These are phyloP conservation scores for Themeda triandra DNA, from an alignment of 176 grass and related monocot species.

Conservation along the genomic window DNA sequence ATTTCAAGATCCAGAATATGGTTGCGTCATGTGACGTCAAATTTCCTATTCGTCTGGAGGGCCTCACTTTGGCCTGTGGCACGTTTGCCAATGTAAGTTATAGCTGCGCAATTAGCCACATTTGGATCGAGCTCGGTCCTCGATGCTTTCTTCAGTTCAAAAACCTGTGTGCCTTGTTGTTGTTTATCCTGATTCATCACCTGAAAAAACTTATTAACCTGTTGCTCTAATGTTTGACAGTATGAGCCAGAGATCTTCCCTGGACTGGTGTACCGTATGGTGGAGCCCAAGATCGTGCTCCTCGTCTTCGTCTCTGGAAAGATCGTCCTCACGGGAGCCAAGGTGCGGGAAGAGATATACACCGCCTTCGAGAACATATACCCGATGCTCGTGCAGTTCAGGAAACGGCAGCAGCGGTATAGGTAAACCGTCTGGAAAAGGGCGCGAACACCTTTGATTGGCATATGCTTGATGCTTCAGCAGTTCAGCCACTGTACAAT, in stretches of 20 bases:
- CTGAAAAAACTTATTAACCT: conserved; percentile 1
- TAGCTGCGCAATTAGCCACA: background rate
- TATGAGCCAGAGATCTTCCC: conserved; percentile 80
- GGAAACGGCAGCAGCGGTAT: conserved; percentile 36
- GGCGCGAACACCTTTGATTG: background rate
- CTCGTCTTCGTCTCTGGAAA: conserved; percentile 79
- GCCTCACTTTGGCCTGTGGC: conserved; percentile 52
- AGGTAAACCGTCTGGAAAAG: conserved; percentile 22
- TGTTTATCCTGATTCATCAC: background rate
- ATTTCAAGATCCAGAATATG: conserved; percentile 96
- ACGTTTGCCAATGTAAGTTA: conserved; percentile 67
- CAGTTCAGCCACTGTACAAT: conserved; percentile 6
- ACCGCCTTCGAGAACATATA: conserved; percentile 74
- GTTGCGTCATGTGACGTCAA: conserved; percentile 84
- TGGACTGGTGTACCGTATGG: conserved; percentile 75
- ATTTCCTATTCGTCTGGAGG: conserved; percentile 81
- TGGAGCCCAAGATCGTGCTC: conserved; percentile 62
- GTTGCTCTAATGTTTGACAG: conserved; percentile 28
- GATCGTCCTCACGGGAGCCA: conserved; percentile 73
- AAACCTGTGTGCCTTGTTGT: background rate
- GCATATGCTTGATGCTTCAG: background rate
- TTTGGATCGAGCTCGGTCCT: background rate
- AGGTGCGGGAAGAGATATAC: conserved; percentile 52
- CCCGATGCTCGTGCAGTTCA: conserved; percentile 57
- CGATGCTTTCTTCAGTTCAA: background rate